phyloP scores from a whole-genome alignment of 371 early-diverging fungal species.

The Parasitella parasitica region DNA sequence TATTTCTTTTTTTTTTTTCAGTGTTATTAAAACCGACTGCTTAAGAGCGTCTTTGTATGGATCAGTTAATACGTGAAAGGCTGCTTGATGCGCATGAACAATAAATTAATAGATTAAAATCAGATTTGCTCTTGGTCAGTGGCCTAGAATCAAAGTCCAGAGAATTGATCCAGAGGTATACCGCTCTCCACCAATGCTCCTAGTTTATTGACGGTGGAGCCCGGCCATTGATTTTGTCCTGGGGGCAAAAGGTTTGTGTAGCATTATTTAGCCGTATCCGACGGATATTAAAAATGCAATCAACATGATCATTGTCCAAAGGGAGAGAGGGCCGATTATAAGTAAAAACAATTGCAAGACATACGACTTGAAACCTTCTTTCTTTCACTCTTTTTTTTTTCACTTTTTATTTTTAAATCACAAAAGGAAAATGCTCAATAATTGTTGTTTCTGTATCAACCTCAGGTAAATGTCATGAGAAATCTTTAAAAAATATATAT shows the following conservation, averaged over 20 bases:
- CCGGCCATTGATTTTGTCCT: neutral
- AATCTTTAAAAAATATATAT: too few relatives aligned
- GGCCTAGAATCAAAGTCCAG: too few relatives aligned
- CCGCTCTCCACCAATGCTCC: too few relatives aligned
- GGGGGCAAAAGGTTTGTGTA: too few relatives aligned
- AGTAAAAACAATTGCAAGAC: neutral
- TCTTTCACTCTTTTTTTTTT: neutral
- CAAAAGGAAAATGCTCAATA: constrained; percentile 29
- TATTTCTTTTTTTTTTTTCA: too few relatives aligned
- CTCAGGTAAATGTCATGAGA: constrained; percentile 19
- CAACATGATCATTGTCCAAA: neutral
- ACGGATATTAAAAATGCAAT: neutral
- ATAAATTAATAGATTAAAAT: too few relatives aligned
- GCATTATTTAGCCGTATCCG: neutral
- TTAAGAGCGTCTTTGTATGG: too few relatives aligned
- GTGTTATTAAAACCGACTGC: too few relatives aligned
- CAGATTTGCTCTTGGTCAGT: too few relatives aligned
- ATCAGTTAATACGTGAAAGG: too few relatives aligned
- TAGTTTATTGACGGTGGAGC: neutral
- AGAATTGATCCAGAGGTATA: too few relatives aligned
- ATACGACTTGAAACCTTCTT: neutral
- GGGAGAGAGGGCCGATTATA: neutral
- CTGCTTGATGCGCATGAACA: too few relatives aligned
- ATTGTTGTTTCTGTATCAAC: constrained; percentile 45
- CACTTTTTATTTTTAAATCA: constrained; percentile 1